Conservation (phyloP, 106 monocot genomes). For the Iris macrosiphon region DNA sequence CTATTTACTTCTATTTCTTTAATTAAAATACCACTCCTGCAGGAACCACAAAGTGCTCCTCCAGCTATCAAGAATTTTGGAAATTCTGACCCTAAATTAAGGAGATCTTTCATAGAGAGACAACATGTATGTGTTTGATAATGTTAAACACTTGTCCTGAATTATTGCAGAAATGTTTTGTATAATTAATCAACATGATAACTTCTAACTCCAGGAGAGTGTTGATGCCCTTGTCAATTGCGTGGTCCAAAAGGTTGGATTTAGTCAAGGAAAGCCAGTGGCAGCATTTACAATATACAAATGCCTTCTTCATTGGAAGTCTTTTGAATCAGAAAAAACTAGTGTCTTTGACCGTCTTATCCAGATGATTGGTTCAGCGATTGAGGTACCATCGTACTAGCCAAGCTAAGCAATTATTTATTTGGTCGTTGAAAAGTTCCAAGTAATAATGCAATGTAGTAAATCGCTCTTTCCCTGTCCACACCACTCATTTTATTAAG, state of each 20-base stretch:
- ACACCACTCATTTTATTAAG: too few relatives aligned
- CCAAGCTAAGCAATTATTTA: not conserved
- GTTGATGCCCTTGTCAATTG: slow-evolving; percentile 70
- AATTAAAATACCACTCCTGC: slow-evolving; percentile 5
- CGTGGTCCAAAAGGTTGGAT: slow-evolving; percentile 69
- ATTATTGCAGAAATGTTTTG: not conserved
- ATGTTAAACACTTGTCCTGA: not conserved
- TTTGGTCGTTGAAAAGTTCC: too few relatives aligned
- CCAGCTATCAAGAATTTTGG: slow-evolving; percentile 42
- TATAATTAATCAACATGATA: slow-evolving; percentile 1
- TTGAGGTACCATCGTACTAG: slow-evolving; percentile 49
- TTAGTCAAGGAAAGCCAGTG: slow-evolving; percentile 75
- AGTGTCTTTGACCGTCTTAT: slow-evolving; percentile 91
- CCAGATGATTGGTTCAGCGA: slow-evolving; percentile 87
- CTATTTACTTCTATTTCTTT: not conserved
- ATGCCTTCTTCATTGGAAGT: slow-evolving; percentile 96
- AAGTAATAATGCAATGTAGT: too few relatives aligned
- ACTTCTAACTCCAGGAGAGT: slow-evolving; percentile 58
- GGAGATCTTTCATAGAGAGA: slow-evolving; percentile 60
- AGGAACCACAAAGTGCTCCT: slow-evolving; percentile 70
- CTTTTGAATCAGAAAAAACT: slow-evolving; percentile 93
- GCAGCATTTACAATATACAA: slow-evolving; percentile 93
- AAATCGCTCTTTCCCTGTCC: too few relatives aligned
- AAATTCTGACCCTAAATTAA: slow-evolving; percentile 47
- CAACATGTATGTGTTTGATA: slow-evolving; percentile 51